These are phyloP conservation scores for Ophiocordyceps camponoti-leonardi DNA, from an alignment of 2,329 filamentous ascomycete species.

Conservation along the genomic window DNA sequence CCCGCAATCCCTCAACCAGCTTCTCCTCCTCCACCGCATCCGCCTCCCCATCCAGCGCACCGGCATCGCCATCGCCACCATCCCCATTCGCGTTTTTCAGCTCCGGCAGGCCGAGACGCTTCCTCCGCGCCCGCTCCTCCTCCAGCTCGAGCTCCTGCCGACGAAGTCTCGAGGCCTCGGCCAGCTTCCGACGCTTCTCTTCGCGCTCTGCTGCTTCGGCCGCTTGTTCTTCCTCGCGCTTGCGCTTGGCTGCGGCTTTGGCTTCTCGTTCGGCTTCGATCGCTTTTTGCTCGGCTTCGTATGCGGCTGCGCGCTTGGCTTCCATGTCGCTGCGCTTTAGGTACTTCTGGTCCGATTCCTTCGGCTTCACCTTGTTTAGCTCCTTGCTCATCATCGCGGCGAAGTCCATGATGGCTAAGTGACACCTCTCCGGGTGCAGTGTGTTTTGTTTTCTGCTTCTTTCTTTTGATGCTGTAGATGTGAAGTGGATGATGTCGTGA, in stretches of 20 bases:
- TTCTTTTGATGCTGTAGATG: neutral
- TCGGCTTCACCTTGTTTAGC: slow-evolving; percentile 55
- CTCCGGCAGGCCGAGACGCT: slow-evolving; percentile 66
- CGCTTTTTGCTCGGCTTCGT: slow-evolving; percentile 63
- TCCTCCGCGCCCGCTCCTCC: slow-evolving; percentile 56
- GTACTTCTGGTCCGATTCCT: slow-evolving; percentile 49
- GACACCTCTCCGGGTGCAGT: neutral
- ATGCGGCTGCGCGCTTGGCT: slow-evolving; percentile 61
- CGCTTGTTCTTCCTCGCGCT: slow-evolving; percentile 72
- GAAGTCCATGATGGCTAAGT: slow-evolving; percentile 61
- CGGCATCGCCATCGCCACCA: slow-evolving; percentile 22
- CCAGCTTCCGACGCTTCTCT: slow-evolving; percentile 65
- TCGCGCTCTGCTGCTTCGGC: slow-evolving; percentile 52
- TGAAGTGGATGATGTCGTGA: neutral
- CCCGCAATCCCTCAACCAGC: slow-evolving; percentile 49
- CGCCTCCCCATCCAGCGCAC: slow-evolving; percentile 20
- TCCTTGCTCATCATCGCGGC: slow-evolving; percentile 84
- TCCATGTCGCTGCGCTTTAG: slow-evolving; percentile 74
- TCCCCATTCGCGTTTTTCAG: slow-evolving; percentile 23
- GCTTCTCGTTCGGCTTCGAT: slow-evolving; percentile 55
- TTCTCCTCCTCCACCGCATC: slow-evolving; percentile 46
- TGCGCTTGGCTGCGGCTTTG: slow-evolving; percentile 62
- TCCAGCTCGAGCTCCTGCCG: slow-evolving; percentile 58
- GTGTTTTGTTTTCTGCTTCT: neutral
- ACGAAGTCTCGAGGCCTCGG: slow-evolving; percentile 57